Evolutionary conservation across 352 stramenopile species (phyloP), one percentile per base, ranked within the genome.

Genomic region (Phytophthora uliginosa): DNA sequence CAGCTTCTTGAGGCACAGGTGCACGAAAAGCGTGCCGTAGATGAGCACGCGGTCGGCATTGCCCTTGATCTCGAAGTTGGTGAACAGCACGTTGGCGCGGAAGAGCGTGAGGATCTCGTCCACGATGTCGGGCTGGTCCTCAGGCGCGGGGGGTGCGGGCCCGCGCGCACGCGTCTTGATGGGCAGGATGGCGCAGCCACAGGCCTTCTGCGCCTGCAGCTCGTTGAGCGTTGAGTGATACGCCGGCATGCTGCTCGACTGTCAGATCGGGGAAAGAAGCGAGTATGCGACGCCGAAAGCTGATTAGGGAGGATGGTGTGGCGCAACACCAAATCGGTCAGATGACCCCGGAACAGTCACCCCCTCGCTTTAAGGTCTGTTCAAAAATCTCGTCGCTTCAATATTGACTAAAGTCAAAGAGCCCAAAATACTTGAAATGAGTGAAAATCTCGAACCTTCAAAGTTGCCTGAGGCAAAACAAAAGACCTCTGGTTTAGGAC

Each of bases 71-170:
- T 97, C 91, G 71, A 96, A 99, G 81, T 98, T 98, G 42, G 92
- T 96, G 74, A 98, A 99, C 24, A 99, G 78, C 45, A 98, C 91
- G 80, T 99, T 99, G 6, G 92, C 93, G 42, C 95, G 90, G 78
- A 98, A 99, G 72, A 97, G 92, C 73, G 92, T 86, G 64, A 99
- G 85, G 45, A 95, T 92, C 81, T 99, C 95, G 79, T 98, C 95
- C 51, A 98, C 89, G 59, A 99, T 96, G 81, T 99, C 95, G 51
- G 97, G 85, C 53, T 95, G 75, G 26, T 74, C 87, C 58, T 94
- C 86, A 12, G 90, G 88, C 10, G 88, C 86, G 13, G 82, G 84
- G 18, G 89, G 91, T n/a, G 95, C 95, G 0, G 95, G 95, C 0
- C 95, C 95, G 34, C 90, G 83, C 38, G 93, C 68, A 28, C 84